Percentiles rank a stretch among this genome's conserved stretches.
phyloP scores from a whole-genome alignment of 139 green algal species.

The Cymbomonas tetramitiformis region DNA sequence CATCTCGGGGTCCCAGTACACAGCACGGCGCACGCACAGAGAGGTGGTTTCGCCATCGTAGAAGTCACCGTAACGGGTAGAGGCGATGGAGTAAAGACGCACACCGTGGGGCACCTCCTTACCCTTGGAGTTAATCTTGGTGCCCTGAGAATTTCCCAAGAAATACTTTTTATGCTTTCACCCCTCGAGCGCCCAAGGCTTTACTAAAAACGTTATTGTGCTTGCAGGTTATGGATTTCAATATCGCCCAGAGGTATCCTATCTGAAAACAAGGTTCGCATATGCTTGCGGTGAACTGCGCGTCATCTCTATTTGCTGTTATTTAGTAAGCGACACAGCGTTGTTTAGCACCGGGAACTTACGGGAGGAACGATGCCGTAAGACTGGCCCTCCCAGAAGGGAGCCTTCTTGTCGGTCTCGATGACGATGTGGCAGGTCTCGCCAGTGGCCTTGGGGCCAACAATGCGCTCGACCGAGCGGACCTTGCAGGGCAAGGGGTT shows the following conservation, averaged over 20 bases:
- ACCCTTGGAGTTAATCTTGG: constrained; percentile 82
- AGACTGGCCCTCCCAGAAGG: constrained; percentile 94
- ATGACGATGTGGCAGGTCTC: constrained; percentile 96
- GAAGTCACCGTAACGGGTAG: constrained; percentile 82
- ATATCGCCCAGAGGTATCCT: no score
- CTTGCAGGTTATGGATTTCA: no score
- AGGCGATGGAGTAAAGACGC: constrained; percentile 96
- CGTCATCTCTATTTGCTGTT: no score
- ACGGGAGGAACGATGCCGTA: constrained; percentile 94
- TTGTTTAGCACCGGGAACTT: no score
- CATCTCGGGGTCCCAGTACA: constrained; percentile 72
- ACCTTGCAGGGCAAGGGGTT: constrained; percentile 73
- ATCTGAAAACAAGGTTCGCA: no score
- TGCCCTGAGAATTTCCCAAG: no score
- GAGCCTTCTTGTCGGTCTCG: constrained; percentile 81
- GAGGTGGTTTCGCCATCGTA: constrained; percentile 89
- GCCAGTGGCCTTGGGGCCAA: constrained; percentile 85
- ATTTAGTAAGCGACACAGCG: no score
- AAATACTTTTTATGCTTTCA: no score
- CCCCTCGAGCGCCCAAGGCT: no score
- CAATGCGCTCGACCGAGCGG: constrained; percentile 79
- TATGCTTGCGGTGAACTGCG: no score
- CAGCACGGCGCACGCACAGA: constrained; percentile 88
- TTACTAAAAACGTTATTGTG: no score
- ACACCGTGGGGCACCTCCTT: constrained; percentile 87